A percentile compares a stretch with the other conserved stretches of the same genome.
phyloP scores from a whole-genome alignment of 2,329 filamentous ascomycete genomes.

The Cercospora beticola region DNA sequence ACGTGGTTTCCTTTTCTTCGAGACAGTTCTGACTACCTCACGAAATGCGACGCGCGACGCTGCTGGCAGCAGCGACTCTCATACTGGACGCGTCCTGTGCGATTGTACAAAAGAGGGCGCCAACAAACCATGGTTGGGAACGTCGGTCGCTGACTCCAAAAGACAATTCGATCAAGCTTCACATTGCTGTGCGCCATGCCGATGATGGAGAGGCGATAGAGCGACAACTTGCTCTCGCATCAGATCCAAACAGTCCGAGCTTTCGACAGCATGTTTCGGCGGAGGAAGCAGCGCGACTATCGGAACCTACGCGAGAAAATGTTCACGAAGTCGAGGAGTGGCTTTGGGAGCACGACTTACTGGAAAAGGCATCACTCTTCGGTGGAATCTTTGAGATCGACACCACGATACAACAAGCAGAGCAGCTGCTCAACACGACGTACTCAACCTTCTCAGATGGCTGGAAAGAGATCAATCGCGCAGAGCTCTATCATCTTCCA shows the following conservation, averaged over 20 bases:
- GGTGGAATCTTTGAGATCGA: conserved; percentile 26
- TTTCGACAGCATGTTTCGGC: conserved; percentile 24
- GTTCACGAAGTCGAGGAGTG: conserved; percentile 15
- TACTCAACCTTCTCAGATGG: conserved; percentile 27
- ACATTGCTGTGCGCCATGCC: conserved; percentile 25
- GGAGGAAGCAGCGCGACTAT: conserved; percentile 10
- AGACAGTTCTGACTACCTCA: background rate
- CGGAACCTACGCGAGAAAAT: conserved; percentile 10
- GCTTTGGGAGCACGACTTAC: conserved; percentile 20
- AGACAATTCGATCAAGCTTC: conserved; percentile 23
- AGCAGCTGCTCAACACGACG: conserved; percentile 26
- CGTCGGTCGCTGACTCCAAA: conserved; percentile 20
- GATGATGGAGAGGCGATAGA: conserved; percentile 20
- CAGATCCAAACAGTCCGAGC: conserved; percentile 17
- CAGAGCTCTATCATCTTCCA: conserved; percentile 24
- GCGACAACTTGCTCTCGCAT: conserved; percentile 11
- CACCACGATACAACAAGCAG: conserved; percentile 22
- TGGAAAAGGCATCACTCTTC: conserved; percentile 4
- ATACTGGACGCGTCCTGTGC: conserved; percentile 4
- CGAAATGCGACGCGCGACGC: background rate
- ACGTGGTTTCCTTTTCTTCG: background rate
- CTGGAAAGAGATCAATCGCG: conserved; percentile 17
- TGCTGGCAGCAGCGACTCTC: background rate
- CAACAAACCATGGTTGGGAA: conserved; percentile 16
- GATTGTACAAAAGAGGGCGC: conserved; percentile 16